phyloP scores from a whole-genome alignment of 495 filamentous ascomycete genomes.

The Neurospora cerealis region DNA sequence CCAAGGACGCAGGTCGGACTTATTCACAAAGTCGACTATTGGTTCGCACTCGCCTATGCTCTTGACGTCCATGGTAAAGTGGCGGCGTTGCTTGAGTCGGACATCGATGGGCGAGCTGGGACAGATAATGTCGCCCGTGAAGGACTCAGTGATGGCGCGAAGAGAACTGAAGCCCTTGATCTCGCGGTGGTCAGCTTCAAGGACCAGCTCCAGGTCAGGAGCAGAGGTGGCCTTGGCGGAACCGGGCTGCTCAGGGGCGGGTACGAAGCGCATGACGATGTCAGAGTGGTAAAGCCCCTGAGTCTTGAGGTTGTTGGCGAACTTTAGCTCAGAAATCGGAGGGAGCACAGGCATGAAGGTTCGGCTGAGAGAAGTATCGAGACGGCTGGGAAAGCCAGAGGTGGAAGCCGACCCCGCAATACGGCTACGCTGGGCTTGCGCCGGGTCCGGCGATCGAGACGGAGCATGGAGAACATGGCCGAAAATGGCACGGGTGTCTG shows the following conservation, averaged over 20 bases:
- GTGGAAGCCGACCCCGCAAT: conserved; percentile 11
- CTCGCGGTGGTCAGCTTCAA: conserved; percentile 21
- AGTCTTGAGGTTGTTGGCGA: conserved; percentile 13
- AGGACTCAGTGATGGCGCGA: conserved; percentile 11
- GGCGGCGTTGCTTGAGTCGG: conserved; percentile 28
- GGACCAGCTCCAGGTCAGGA: conserved; percentile 28
- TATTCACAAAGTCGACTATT: conserved; percentile 27
- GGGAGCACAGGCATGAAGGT: conserved; percentile 18
- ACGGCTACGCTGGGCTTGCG: neutral
- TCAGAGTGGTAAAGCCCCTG: conserved; percentile 15
- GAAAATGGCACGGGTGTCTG: conserved; percentile 28
- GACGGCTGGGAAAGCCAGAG: neutral
- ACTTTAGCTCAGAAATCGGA: conserved; percentile 8
- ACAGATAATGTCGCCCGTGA: conserved; percentile 19
- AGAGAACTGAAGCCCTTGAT: conserved; percentile 11
- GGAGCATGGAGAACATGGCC: conserved; percentile 30
- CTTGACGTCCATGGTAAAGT: conserved; percentile 13
- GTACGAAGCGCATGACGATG: conserved; percentile 19
- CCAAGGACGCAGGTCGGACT: conserved; percentile 24
- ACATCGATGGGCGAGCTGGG: conserved; percentile 30
- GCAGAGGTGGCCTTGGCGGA: conserved; percentile 2
- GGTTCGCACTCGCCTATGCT: conserved; percentile 9
- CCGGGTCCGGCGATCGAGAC: neutral
- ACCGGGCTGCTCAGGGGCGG: conserved; percentile 8
- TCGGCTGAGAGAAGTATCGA: conserved; percentile 6